phyloP scores from a whole-genome alignment of 129 eudicot genomes.

The Flaveria sonorensis region DNA sequence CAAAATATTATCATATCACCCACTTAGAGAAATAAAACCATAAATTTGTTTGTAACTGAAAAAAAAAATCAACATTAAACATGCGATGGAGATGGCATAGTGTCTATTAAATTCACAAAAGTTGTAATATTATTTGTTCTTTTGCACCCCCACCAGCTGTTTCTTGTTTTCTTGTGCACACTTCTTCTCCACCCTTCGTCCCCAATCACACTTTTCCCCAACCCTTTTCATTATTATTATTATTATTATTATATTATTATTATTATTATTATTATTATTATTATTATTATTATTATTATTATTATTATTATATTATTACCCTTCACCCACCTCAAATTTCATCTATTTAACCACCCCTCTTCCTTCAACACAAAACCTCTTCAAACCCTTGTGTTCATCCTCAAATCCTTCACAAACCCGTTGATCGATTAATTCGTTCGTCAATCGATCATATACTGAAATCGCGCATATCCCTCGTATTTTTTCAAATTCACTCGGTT shows the following conservation, averaged over 20 bases:
- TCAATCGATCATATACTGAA: background rate
- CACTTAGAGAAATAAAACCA: background rate
- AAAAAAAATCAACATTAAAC: background rate
- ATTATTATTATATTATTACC: background rate
- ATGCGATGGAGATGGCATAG: background rate
- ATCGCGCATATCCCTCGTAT: background rate
- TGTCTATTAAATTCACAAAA: background rate
- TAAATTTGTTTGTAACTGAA: background rate
- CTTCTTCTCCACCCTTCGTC: conserved; percentile 41
- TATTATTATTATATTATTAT: too few species aligned
- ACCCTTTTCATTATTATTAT: background rate
- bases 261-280: too few species aligned
- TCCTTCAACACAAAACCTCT: conserved; percentile 24
- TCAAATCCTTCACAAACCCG: background rate
- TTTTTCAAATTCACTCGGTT: background rate
- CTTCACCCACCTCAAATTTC: conserved; percentile 26
- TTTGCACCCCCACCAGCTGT: conserved; percentile 35
- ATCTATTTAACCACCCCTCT: conserved; percentile 38
- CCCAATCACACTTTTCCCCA: conserved; percentile 35
- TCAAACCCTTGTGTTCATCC: background rate
- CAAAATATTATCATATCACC: background rate
- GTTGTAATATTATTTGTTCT: background rate
- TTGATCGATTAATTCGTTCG: background rate
- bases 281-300: too few species aligned
- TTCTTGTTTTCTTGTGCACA: conserved; percentile 26